These are phyloP conservation scores for Candolleomyces eurysporus DNA, from an alignment of 768 basidiomycete genomes.

Conservation along the genomic window DNA sequence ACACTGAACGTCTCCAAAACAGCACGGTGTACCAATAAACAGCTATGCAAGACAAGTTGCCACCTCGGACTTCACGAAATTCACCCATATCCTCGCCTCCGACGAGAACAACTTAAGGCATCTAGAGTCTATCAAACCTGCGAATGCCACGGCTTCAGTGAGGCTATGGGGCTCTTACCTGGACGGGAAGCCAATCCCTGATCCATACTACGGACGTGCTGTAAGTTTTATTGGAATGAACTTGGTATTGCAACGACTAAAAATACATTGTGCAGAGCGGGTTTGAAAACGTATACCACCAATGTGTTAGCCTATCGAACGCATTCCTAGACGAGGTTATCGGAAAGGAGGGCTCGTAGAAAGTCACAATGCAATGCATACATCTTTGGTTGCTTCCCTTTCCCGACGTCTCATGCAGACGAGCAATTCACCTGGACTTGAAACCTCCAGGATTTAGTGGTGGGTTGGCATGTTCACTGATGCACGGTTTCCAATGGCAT, in stretches of 20 bases:
- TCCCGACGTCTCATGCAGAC: background rate
- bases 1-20: slow-evolving; percentile 6
- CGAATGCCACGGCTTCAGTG: slow-evolving; percentile 58
- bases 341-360: slow-evolving; percentile 22
- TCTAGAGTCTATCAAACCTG: slow-evolving; percentile 50
- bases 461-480: slow-evolving; percentile 86
- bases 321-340: slow-evolving; percentile 75
- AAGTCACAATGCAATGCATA: background rate
- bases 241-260: background rate
- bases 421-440: background rate
- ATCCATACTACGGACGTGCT: slow-evolving; percentile 80
- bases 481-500: slow-evolving; percentile 76
- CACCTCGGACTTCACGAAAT: slow-evolving; percentile 64
- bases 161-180: slow-evolving; percentile 81
- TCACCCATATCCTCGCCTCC: slow-evolving; percentile 85
- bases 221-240: slow-evolving; percentile 36
- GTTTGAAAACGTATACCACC: slow-evolving; percentile 77
- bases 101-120: slow-evolving; percentile 73
- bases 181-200: slow-evolving; percentile 68
- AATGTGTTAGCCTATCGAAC: slow-evolving; percentile 70
- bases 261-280: slow-evolving; percentile 41
- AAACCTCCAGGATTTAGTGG: slow-evolving; percentile 34
- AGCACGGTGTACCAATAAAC: slow-evolving; percentile 74
- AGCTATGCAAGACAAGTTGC: slow-evolving; percentile 68
- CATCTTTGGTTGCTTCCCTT: background rate